Conservation (phyloP, 495 filamentous ascomycete genomes). For the Pseudevernia furfuracea region DNA sequence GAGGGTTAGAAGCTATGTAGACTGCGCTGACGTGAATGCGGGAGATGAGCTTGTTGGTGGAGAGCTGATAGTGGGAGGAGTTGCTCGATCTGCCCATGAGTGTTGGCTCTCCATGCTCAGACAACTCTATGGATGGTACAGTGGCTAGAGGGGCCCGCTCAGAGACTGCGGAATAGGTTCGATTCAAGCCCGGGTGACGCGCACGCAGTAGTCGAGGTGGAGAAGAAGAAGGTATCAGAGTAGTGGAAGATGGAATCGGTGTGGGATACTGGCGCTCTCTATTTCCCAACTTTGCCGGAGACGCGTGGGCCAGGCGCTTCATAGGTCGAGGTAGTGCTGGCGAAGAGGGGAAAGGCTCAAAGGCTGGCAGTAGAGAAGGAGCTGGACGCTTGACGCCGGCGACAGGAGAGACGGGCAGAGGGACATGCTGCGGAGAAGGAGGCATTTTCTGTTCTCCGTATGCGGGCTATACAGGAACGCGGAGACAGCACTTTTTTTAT, state of each 20-base stretch:
- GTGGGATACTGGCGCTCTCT: conserved; percentile 63
- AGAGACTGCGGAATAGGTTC: conserved; percentile 59
- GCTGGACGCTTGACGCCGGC: conserved; percentile 71
- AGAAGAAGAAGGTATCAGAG: conserved; percentile 83
- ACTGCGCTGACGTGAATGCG: conserved; percentile 83
- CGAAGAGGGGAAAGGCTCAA: conserved; percentile 87
- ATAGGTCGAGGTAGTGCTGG: conserved; percentile 68
- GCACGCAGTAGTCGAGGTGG: conserved; percentile 50
- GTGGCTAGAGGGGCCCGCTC: conserved; percentile 80
- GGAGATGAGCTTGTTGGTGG: conserved; percentile 83
- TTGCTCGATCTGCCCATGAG: conserved; percentile 88
- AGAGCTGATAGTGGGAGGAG: conserved; percentile 85
- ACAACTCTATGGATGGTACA: conserved; percentile 71
- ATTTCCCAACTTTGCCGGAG: conserved; percentile 29
- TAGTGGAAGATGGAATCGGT: conserved; percentile 86
- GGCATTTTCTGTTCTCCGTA: conserved; percentile 12
- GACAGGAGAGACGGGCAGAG: conserved; percentile 36
- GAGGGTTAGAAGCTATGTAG: conserved; percentile 59
- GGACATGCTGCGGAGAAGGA: conserved; percentile 18
- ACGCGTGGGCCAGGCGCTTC: conserved; percentile 59
- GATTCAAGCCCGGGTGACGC: conserved; percentile 48
- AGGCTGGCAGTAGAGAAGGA: conserved; percentile 76
- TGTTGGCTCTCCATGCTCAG: conserved; percentile 71
- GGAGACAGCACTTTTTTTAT: conserved; percentile 13
- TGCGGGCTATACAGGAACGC: conserved; percentile 18